Evolutionary conservation across 805 yeast genomes (phyloP), one percentile per base, ranked within the genome.

Genomic region (Yarrowia bubula): DNA sequence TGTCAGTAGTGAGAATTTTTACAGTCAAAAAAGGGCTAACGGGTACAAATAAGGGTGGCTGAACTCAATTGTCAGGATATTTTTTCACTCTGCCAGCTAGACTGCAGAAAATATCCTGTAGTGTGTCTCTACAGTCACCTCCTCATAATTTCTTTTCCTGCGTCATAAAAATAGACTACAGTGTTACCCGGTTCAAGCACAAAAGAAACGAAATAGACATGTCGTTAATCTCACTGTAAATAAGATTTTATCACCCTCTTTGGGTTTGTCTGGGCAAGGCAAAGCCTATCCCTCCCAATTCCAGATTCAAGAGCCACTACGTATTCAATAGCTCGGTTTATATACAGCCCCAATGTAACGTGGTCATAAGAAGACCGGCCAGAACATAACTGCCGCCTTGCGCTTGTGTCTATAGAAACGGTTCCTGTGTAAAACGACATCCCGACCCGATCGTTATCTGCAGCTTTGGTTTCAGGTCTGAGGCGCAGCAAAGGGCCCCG

Each of bases 401-500:
- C 22, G 15, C 48, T 14, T 44, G 33, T 44, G 28, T 14, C 7
- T 44, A 44, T 44, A 22, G 11, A n/a, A 22, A 22, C 28, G 28
- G 28, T 22, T 22, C 28, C 28, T 22, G 28, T 22, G 28, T 22
- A 22, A 22, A 22, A 3, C 28, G 28, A 22, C 28, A 5, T 22
- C 3, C 28, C 28, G 38, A 17, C 28, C n/a, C 14, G 28, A 32
- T 15, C n/a, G 28, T 47, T 47, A 47, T 47, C 22, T 33, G 31
- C 41, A 35, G 41, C 55, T 48, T 13, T 33, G 55, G 55, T 48
- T 48, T 48, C 55, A 48, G 55, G 35, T 48, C 31, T 17, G 55
- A 48, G 55, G 55, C 55, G 55, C 55, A 48, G 55, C 55, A 48
- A 11, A 17, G 8, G 15, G 39, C 22, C 22, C 50, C 50, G n/a